phyloP scores from a whole-genome alignment of 495 filamentous ascomycete genomes.

The Penicillium verhagenii region DNA sequence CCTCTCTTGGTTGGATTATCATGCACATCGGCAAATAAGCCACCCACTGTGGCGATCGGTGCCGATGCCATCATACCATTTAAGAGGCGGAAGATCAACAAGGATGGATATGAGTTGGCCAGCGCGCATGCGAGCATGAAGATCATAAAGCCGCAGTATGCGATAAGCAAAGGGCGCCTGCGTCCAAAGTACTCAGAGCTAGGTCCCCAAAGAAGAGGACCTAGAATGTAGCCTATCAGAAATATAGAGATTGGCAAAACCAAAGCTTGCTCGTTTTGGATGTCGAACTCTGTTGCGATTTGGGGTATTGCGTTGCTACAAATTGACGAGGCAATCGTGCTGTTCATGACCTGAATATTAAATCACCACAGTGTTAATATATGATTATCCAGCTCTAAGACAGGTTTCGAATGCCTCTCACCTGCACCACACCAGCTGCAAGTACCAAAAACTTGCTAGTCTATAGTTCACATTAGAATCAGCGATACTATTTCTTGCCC shows the following conservation, averaged over 20 bases:
- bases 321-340: conserved; percentile 68
- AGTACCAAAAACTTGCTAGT: conserved; percentile 57
- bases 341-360: conserved; percentile 57
- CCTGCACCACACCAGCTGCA: conserved; percentile 53
- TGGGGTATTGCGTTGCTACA: conserved; percentile 61
- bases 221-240: conserved; percentile 65
- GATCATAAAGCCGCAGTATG: conserved; percentile 62
- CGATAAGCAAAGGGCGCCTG: conserved; percentile 52
- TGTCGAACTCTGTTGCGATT: conserved; percentile 56
- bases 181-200: conserved; percentile 70
- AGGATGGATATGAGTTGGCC: conserved; percentile 58
- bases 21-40: conserved; percentile 69
- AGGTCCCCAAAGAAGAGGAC: conserved; percentile 64
- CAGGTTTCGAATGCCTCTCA: background rate
- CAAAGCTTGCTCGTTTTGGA: conserved; percentile 54
- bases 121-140: conserved; percentile 70
- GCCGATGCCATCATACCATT: conserved; percentile 63
- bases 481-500: too few species aligned
- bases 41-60: conserved; percentile 68
- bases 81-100: conserved; percentile 67
- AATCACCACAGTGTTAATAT: background rate
- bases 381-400: background rate
- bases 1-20: conserved; percentile 58
- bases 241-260: conserved; percentile 77
- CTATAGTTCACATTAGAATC: conserved; percentile 26